Base-by-base conservation (phyloP, 2,329 filamentous ascomycete genomes). In the Aspergillus sp. region DNA sequence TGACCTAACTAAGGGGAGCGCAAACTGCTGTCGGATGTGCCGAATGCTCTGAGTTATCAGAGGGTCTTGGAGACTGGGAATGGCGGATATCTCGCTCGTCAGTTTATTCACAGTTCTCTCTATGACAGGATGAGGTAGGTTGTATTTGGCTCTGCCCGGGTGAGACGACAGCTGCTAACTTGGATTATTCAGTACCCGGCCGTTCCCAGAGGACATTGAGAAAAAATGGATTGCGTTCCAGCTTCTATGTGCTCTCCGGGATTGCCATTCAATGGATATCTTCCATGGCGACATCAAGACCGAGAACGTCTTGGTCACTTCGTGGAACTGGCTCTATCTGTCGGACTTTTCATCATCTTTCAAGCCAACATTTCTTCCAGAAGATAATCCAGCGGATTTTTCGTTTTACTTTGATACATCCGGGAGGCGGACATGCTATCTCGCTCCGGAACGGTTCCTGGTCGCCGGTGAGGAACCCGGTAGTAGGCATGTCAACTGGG, bases 201-300 rank as follows among this genome's bases (percentile, higher is more conserved):
- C 93, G 0, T 98, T 98, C 58, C 75, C 97, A 7, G 94, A 98
- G 68, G 88, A 94, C 55, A 93, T 98, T 54, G 93, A 98, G 68
- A 97, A 96, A 77, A 96, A 94, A 72, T 98, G 93, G 93, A 79
- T 98, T 43, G 87, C 91, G 0, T 98, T 95, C 59, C 93, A 98
- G 71, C 78, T 98, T 2, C 78, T 98, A 7, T 96, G 89, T 66
- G 90, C 88, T 2, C 74, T 98, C 48, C 83, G 90, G 47, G 94
- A 98, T 67, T 96, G 88, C 59, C 93, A 98, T 66, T 77, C 85
- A 29, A 79, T 85, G 41, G 87, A 94, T 58, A 77, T 98, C 44
- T 97, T 90, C 64, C 93, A 98, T 64, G 94, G 93, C 48, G 94
- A 98, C 62, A 97, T 98, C 73, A 98, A 98, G 74, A 93, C 91